Percentiles rank a stretch among this genome's conserved stretches.
These are phyloP conservation scores for Lithocarpus polystachyus DNA, from an alignment of 306 rosid species.

Conservation along the genomic window DNA sequence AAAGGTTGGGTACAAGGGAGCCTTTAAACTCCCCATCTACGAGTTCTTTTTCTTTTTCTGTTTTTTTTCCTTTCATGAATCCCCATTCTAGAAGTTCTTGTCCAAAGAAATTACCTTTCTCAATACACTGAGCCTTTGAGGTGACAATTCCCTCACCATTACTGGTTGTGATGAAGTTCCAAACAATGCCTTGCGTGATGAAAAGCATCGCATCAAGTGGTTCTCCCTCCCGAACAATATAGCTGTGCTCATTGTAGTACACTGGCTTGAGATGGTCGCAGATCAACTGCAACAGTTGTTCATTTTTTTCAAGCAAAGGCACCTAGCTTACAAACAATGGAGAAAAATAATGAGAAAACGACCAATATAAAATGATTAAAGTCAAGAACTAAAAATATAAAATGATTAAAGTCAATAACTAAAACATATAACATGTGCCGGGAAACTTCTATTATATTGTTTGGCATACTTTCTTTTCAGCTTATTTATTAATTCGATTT, in stretches of 20 bases:
- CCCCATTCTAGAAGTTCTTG: conserved; percentile 61
- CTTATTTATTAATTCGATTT: no score
- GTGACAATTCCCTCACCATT: background rate
- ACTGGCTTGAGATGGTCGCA: conserved; percentile 47
- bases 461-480: no score
- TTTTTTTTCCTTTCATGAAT: accelerated
- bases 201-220: conserved; percentile 54
- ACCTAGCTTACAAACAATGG: no score
- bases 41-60: no score
- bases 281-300: background rate
- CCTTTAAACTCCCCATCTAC: no score
- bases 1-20: conserved; percentile 23
- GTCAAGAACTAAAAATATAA: no score
- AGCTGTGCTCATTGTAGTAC: conserved; percentile 30
- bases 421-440: no score
- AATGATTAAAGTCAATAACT: no score
- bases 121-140: conserved; percentile 15
- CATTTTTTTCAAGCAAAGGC: no score
- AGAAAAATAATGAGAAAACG: no score
- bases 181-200: conserved; percentile 43
- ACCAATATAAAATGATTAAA: no score
- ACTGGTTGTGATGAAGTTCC: conserved; percentile 24
- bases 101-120: conserved; percentile 81
- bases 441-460: no score
- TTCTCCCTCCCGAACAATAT: conserved; percentile 41